Evolutionary conservation across 768 basidiomycete genomes (phyloP).

Genomic region (Trametes elegans): DNA sequence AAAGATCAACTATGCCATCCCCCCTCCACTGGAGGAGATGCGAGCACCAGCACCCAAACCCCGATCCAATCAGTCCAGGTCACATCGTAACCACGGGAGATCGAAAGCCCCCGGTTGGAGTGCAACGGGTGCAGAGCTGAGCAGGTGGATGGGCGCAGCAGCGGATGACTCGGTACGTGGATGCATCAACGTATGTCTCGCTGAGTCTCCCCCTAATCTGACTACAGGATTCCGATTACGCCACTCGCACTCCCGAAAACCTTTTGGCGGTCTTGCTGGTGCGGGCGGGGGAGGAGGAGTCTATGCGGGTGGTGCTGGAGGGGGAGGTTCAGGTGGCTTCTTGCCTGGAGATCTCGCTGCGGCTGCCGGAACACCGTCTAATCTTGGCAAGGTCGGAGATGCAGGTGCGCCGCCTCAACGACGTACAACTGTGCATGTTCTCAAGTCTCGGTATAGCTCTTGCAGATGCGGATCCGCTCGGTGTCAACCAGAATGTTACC

Average conservation of each 20-base stretch:
- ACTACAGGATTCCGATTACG: slow-evolving; percentile 66
- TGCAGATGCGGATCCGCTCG: slow-evolving; percentile 94
- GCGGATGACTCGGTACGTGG: slow-evolving; percentile 64
- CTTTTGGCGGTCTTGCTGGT: slow-evolving; percentile 45
- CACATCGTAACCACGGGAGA: slow-evolving; percentile 30
- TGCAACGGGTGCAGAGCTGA: slow-evolving; percentile 72
- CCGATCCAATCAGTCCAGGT: slow-evolving; percentile 20
- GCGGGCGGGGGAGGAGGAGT: slow-evolving; percentile 48
- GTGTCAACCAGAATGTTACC: slow-evolving; percentile 88
- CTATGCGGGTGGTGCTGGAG: slow-evolving; percentile 46
- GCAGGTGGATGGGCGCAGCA: slow-evolving; percentile 72
- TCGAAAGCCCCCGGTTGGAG: slow-evolving; percentile 70
- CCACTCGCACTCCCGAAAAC: slow-evolving; percentile 70
- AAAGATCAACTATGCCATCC: slow-evolving; percentile 78
- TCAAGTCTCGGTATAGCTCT: slow-evolving; percentile 49
- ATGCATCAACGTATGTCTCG: not conserved
- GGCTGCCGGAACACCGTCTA: slow-evolving; percentile 77
- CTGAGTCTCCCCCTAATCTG: not conserved
- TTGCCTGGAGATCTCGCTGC: slow-evolving; percentile 60
- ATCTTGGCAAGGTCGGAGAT: slow-evolving; percentile 82
- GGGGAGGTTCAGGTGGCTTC: slow-evolving; percentile 50
- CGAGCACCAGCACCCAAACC: slow-evolving; percentile 41
- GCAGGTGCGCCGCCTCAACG: slow-evolving; percentile 45
- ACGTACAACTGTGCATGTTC: slow-evolving; percentile 14
- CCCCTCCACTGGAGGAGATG: slow-evolving; percentile 77